Evolutionary conservation across 306 rosid species (phyloP).

Genomic region (Dalbergia cochinchinensis): DNA sequence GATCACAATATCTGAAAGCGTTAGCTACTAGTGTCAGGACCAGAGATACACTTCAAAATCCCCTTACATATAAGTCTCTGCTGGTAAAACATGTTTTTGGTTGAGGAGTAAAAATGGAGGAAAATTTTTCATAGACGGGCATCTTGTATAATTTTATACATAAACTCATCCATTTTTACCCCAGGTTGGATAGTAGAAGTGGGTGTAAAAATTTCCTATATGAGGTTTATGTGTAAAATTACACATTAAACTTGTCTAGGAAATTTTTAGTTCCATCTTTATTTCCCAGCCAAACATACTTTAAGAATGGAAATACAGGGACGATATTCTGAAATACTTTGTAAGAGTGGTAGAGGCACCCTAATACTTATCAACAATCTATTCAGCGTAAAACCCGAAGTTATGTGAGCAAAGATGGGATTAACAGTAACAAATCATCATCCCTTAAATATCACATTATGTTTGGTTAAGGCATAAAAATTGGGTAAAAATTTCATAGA

Average conservation of each 20-base stretch:
- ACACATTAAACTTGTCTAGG: too few species aligned
- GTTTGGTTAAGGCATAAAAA: too few species aligned
- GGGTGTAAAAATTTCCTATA: too few species aligned
- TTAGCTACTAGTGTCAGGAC: neutral
- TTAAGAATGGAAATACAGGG: neutral
- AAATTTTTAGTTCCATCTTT: too few species aligned
- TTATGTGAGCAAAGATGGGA: constrained; percentile 13
- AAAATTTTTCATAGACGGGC: too few species aligned
- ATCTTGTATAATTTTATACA: too few species aligned
- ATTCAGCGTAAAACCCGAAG: constrained; percentile 7
- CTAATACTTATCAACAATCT: neutral
- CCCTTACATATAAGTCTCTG: neutral
- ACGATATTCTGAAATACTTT: constrained; percentile 2
- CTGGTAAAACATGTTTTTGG: neutral
- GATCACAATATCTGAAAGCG: neutral
- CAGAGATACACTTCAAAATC: neutral
- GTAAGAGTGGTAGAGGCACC: neutral
- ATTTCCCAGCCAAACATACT: too few species aligned
- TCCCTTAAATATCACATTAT: neutral
- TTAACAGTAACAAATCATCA: neutral
- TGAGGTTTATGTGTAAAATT: too few species aligned
- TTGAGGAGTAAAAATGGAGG: too few species aligned
- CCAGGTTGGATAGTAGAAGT: too few species aligned
- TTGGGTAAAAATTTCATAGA: too few species aligned
- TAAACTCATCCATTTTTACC: too few species aligned